phyloP scores from a whole-genome alignment of 306 rosid genomes.

The Medicago arabica region DNA sequence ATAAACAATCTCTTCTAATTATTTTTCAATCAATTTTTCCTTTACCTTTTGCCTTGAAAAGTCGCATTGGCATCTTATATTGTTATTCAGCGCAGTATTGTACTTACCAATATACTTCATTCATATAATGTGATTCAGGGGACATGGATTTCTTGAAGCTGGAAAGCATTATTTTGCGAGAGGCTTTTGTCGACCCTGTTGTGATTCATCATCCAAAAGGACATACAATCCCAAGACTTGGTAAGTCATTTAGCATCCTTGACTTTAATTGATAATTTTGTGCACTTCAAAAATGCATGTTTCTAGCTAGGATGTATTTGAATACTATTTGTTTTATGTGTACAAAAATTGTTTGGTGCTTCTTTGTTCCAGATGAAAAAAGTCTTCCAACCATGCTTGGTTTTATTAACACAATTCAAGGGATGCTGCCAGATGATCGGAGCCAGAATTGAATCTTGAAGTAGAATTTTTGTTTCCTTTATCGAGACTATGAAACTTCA shows the following conservation, averaged over 20 bases:
- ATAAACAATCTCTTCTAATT: not conserved
- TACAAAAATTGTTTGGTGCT: not conserved
- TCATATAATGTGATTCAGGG: conserved; percentile 45
- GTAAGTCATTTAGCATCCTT: conserved; percentile 30
- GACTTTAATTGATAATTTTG: not conserved
- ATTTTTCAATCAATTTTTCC: not conserved
- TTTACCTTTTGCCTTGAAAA: not conserved
- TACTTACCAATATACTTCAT: conserved; percentile 4
- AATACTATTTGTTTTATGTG: conserved; percentile 13
- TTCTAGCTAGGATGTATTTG: not conserved
- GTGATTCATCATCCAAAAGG: conserved; percentile 61
- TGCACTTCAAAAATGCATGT: not conserved
- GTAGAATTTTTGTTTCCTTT: not conserved
- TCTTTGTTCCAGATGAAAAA: conserved; percentile 45
- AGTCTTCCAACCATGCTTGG: conserved; percentile 42
- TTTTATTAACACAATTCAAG: conserved; percentile 48
- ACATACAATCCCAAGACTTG: conserved; percentile 56
- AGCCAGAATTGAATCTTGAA: not conserved
- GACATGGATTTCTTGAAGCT: conserved; percentile 52
- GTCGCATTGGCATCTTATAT: not conserved
- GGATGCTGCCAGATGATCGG: not conserved
- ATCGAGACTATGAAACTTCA: not conserved
- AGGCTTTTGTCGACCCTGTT: conserved; percentile 51
- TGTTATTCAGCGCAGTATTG: not conserved
- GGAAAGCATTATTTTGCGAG: conserved; percentile 51